Percentiles rank a stretch among this genome's conserved stretches.
phyloP scores from a whole-genome alignment of 306 rosid genomes.

The Prunus armeniaca region DNA sequence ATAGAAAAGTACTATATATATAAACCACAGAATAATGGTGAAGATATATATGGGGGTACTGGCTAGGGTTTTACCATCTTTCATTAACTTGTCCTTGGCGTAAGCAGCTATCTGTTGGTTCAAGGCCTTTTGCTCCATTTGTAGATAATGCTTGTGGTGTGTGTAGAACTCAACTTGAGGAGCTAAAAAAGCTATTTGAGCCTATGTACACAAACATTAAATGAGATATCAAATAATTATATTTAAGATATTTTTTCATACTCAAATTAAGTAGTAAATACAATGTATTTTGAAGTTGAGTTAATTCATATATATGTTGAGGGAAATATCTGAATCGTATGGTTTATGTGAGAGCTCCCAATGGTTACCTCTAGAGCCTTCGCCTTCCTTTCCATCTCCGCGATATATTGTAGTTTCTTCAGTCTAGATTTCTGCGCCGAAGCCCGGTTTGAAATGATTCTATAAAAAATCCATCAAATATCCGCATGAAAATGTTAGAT shows the following conservation, averaged over 20 bases:
- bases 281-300: not conserved
- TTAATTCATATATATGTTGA: not conserved
- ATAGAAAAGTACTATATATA: too few species aligned
- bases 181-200: constrained; percentile 23
- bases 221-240: not conserved
- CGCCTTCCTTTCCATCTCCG: constrained; percentile 25
- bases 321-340: not conserved
- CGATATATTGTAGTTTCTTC: constrained; percentile 29
- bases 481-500: not conserved
- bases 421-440: constrained; percentile 27
- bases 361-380: constrained; percentile 33
- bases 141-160: constrained; percentile 10
- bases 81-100: constrained; percentile 1
- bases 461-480: not conserved
- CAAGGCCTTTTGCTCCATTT: constrained; percentile 38
- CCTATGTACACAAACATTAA: constrained; percentile 13
- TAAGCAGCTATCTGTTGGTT: constrained; percentile 20
- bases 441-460: constrained; percentile 25
- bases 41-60: not conserved
- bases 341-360: not conserved
- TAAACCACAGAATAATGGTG: too few species aligned
- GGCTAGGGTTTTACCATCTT: constrained; percentile 40
- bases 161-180: constrained; percentile 31
- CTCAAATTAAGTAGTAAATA: not conserved
- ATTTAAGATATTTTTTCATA: not conserved